Base-by-base conservation (phyloP, 2,329 filamentous ascomycete genomes). In the Pestalotiopsis sp. region DNA sequence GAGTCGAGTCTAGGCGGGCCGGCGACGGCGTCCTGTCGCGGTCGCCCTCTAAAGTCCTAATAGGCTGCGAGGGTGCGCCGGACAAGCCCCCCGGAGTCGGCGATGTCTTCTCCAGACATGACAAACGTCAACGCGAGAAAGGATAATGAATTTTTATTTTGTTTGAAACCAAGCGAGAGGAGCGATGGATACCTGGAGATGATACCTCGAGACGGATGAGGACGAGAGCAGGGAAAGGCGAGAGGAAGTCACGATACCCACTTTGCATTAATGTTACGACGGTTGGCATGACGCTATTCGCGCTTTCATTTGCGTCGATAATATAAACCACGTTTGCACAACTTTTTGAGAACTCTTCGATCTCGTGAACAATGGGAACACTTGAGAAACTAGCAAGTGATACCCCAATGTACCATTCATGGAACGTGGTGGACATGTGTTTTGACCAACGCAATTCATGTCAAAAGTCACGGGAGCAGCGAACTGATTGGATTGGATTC, bases 1-100 rank as follows among this genome's bases (percentile, higher is more conserved):
- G 69, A 79, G 79, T 71, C 72, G 74, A n/a, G 72, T 80, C 72
- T 80, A 73, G n/a, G 38, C 5, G 48, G 60, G 38, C 30, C 30
- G 30, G 7, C 30, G 30, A 35, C 30, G 30, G 30, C 30, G 30
- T 35, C 30, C 30, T 35, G 30, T 35, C 30, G 6, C 30, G 30
- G 30, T 35, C 30, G 30, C 30, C 30, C 30, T 35, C 30, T 35
- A 9, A 7, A 30, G 30, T 30, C 26, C 5, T 26, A 3, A 3
- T 26, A 26, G 26, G 3, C 26, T 26, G 1, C 3, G 26, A 26
- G 26, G 26, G 26, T 26, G 24, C 24, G 24, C 24, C 24, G 24
- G 24, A 24, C 24, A 24, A 24, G 24, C 24, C 24, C 24, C 24
- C 24, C 24, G 24, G 24, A 24, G 24, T 24, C 24, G 24, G 24